Percentiles rank a stretch among this genome's conserved stretches.
Conservation (phyloP, 2,329 filamentous ascomycete species). For the Penicillium sp. region DNA sequence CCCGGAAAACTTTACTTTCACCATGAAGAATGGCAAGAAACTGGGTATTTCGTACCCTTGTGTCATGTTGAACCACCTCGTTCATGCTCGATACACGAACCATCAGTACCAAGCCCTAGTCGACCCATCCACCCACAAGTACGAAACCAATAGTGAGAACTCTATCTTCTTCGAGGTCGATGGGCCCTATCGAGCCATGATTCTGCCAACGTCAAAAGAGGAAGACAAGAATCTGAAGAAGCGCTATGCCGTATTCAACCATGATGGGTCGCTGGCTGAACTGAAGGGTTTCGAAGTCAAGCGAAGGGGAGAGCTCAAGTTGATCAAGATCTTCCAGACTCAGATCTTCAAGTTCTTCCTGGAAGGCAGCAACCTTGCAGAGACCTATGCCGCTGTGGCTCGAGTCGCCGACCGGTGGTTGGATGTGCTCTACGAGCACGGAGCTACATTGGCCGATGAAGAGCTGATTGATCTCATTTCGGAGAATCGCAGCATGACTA, state of each 20-base stretch:
- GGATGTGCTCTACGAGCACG: constrained; percentile 88
- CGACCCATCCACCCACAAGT: constrained; percentile 79
- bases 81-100: constrained; percentile 93
- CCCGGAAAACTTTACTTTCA: constrained; percentile 94
- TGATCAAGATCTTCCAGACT: constrained; percentile 99
- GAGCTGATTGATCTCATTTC: constrained; percentile 99
- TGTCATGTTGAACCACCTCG: constrained; percentile 97
- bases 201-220: constrained; percentile 95
- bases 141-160: constrained; percentile 97
- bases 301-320: constrained; percentile 93
- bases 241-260: constrained; percentile 97
- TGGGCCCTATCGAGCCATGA: constrained; percentile 96
- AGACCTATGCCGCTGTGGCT: constrained; percentile 89
- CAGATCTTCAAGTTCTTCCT: constrained; percentile 99
- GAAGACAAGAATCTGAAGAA: constrained; percentile 99
- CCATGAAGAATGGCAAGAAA: constrained; percentile 94
- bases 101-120: constrained; percentile 92
- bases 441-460: constrained; percentile 88
- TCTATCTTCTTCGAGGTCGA: constrained; percentile 99
- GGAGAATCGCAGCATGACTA: constrained; percentile 97
- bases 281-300: constrained; percentile 98
- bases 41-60: constrained; percentile 95
- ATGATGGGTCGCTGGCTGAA: constrained; percentile 92
- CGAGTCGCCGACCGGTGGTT: constrained; percentile 96
- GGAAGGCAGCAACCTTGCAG: constrained; percentile 81